Percentiles rank a stretch among this genome's conserved stretches.
Conservation (phyloP, 805 yeast species). For the Zygosaccharomyces siamensis region DNA sequence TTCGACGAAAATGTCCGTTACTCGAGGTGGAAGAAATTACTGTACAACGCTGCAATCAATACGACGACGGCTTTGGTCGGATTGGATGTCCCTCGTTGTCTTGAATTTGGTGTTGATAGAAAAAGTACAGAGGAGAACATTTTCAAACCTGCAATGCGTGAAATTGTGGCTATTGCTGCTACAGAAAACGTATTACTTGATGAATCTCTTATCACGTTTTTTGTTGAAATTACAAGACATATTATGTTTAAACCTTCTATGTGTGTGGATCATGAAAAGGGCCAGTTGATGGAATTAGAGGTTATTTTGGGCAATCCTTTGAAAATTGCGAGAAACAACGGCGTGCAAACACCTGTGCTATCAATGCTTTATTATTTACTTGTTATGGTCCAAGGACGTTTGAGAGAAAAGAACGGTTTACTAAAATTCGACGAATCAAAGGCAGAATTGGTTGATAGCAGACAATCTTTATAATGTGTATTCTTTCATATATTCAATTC, state of each 20-base stretch:
- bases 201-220: constrained; percentile 41
- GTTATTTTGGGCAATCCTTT: constrained; percentile 66
- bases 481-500: not conserved
- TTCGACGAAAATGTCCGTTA: constrained; percentile 43
- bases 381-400: constrained; percentile 53
- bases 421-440: constrained; percentile 22
- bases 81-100: constrained; percentile 51
- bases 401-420: constrained; percentile 53
- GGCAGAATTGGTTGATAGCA: constrained; percentile 5
- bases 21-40: constrained; percentile 58
- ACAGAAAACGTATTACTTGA: constrained; percentile 55
- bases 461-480: not conserved
- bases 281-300: constrained; percentile 64
- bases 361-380: constrained; percentile 54
- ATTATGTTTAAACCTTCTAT: constrained; percentile 59
- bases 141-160: constrained; percentile 57
- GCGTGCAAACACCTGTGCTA: constrained; percentile 56
- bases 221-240: constrained; percentile 50
- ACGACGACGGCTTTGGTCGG: constrained; percentile 55
- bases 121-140: constrained; percentile 30
- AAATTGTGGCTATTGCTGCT: constrained; percentile 54
- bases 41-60: constrained; percentile 63
- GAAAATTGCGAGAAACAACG: constrained; percentile 41
- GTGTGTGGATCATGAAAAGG: constrained; percentile 59
- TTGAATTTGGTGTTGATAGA: constrained; percentile 39